A percentile compares a stretch with the other conserved stretches of the same genome.
Conservation (phyloP, 2,329 filamentous ascomycete genomes). For the Microdochium trichocladiopsis region DNA sequence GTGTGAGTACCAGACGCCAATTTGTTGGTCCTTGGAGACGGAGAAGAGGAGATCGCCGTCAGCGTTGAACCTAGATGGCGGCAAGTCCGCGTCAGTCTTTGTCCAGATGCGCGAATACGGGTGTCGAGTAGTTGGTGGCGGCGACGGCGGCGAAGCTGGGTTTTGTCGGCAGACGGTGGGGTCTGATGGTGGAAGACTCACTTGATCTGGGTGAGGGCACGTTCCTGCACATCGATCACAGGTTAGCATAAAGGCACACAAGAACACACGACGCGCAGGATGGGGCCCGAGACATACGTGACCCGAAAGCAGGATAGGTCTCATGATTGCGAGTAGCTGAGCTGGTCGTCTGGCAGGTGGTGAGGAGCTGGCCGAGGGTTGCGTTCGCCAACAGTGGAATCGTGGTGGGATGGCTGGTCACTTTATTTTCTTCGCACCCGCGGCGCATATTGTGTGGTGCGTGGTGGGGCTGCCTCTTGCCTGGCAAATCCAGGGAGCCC, state of each 20-base stretch:
- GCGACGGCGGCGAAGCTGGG: slow-evolving; percentile 2
- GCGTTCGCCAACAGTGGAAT: background rate
- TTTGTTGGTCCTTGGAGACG: slow-evolving; percentile 90
- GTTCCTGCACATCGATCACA: slow-evolving; percentile 50
- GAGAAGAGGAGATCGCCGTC: slow-evolving; percentile 98
- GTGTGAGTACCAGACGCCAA: slow-evolving; percentile 94
- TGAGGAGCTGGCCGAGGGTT: background rate
- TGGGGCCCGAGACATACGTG: slow-evolving; percentile 48
- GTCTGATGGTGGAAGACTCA: slow-evolving; percentile 31
- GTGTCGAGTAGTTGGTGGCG: slow-evolving; percentile 6
- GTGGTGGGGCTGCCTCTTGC: background rate
- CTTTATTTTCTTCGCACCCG: background rate
- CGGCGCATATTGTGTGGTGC: background rate
- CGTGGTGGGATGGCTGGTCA: background rate
- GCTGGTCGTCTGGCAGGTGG: background rate
- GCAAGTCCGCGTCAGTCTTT: background rate
- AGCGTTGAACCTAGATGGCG: slow-evolving; percentile 63
- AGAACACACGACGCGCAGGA: slow-evolving; percentile 1
- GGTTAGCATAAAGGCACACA: background rate
- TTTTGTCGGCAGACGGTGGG: slow-evolving; percentile 4
- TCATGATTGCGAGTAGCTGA: slow-evolving; percentile 58
- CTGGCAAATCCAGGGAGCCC: too few species aligned
- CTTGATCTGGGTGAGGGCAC: slow-evolving; percentile 92
- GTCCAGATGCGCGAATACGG: slow-evolving; percentile 5
- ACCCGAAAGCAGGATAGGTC: slow-evolving; percentile 90